phyloP scores from a whole-genome alignment of 2,329 filamentous ascomycete genomes.

The Colletotrichum noveboracense region DNA sequence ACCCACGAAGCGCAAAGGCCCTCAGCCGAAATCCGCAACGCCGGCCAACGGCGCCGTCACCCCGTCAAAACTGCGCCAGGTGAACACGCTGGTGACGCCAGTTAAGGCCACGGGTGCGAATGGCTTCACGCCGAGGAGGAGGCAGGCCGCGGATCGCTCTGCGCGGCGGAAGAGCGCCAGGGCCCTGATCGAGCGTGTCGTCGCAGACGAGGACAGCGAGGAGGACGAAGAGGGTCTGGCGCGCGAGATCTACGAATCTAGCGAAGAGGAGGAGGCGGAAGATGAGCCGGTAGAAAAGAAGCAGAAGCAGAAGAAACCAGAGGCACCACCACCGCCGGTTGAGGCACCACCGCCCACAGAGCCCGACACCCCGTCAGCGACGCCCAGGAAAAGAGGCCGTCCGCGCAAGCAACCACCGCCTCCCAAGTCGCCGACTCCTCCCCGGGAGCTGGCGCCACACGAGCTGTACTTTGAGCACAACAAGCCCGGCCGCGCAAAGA shows the following conservation, averaged over 20 bases:
- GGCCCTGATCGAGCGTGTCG: slow-evolving; percentile 74
- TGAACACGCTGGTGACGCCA: slow-evolving; percentile 42
- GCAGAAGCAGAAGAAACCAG: neutral
- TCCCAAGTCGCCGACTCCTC: slow-evolving; percentile 74
- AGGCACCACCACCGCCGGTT: slow-evolving; percentile 32
- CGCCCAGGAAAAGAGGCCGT: slow-evolving; percentile 44
- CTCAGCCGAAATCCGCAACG: slow-evolving; percentile 35
- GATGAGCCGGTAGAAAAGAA: slow-evolving; percentile 17
- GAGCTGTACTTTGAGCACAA: slow-evolving; percentile 96
- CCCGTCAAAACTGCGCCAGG: slow-evolving; percentile 37
- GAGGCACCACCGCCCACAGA: slow-evolving; percentile 32
- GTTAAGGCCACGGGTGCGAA: slow-evolving; percentile 36
- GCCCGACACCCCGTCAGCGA: slow-evolving; percentile 47
- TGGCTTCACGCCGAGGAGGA: slow-evolving; percentile 65
- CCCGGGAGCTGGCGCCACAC: slow-evolving; percentile 81
- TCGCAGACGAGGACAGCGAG: slow-evolving; percentile 68
- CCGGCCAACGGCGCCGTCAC: slow-evolving; percentile 36
- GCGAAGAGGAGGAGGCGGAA: slow-evolving; percentile 50
- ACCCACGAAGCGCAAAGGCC: slow-evolving; percentile 37
- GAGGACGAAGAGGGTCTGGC: slow-evolving; percentile 75
- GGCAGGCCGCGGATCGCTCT: slow-evolving; percentile 80
- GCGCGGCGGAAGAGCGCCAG: slow-evolving; percentile 85
- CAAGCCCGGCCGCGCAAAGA: slow-evolving; percentile 79
- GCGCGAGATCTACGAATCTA: slow-evolving; percentile 68
- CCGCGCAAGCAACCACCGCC: slow-evolving; percentile 48